Conservation (phyloP, 2,329 filamentous ascomycete genomes). For the Didymella arachidicola region DNA sequence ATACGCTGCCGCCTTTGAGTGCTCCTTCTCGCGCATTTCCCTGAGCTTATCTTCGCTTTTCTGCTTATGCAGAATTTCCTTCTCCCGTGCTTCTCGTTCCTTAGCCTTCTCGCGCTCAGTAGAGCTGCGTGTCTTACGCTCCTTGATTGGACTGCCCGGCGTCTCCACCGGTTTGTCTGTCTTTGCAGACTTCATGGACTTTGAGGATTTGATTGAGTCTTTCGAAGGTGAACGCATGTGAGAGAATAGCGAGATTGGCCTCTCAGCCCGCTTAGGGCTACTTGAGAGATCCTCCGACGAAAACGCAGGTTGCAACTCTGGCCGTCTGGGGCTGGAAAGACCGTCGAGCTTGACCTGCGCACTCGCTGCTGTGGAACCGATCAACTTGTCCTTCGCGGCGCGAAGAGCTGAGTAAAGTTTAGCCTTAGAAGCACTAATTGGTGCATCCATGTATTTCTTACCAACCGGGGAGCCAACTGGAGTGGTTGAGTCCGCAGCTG, state of each 20-base stretch:
- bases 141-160: slow-evolving; percentile 44
- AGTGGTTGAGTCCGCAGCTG: slow-evolving; percentile 60
- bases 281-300: slow-evolving; percentile 47
- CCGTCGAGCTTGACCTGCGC: slow-evolving; percentile 66
- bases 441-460: slow-evolving; percentile 71
- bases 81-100: slow-evolving; percentile 68
- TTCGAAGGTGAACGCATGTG: slow-evolving; percentile 49
- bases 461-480: slow-evolving; percentile 63
- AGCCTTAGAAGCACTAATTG: slow-evolving; percentile 89
- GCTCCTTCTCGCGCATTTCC: slow-evolving; percentile 73
- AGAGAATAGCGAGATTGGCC: slow-evolving; percentile 43
- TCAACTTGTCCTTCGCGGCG: slow-evolving; percentile 84
- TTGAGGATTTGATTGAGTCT: slow-evolving; percentile 43
- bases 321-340: slow-evolving; percentile 46
- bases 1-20: slow-evolving; percentile 66
- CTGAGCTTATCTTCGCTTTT: slow-evolving; percentile 70
- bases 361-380: slow-evolving; percentile 70
- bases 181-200: slow-evolving; percentile 37
- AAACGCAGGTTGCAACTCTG: slow-evolving; percentile 32
- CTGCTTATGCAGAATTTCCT: slow-evolving; percentile 65
- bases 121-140: slow-evolving; percentile 64
- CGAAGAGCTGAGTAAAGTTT: slow-evolving; percentile 91
- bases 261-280: slow-evolving; percentile 46
- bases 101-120: slow-evolving; percentile 66
- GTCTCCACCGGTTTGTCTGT: slow-evolving; percentile 38